Evolutionary conservation across 768 basidiomycete genomes (phyloP), one percentile per base, ranked within the genome.

Genomic region (Leccinum truebloodii): DNA sequence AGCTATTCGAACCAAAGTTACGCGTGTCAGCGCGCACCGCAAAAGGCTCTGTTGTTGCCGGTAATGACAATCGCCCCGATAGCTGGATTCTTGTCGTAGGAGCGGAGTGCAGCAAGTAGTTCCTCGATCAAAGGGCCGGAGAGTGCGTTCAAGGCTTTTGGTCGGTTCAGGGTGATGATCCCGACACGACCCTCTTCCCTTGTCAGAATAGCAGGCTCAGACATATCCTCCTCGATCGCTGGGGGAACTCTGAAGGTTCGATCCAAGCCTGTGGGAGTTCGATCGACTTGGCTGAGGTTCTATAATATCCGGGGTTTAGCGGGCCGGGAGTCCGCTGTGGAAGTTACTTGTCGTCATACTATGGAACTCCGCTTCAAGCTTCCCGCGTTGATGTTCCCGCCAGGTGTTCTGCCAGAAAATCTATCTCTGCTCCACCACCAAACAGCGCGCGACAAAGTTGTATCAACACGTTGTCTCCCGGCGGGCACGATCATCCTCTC

Each of bases 1-100:
- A 13, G 1, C 22, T 34, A 5, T 24, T 16, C 28, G 52, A 57
- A 18, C 4, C 9, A 6, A 20, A n/a, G 6, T 20, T 6, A 5
- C 4, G 24, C 16, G 24, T 22, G 13, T 7, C 4, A 16, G 8
- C 12, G 37, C 66, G 44, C 52, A 67, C 64, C 62, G 34, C 62
- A 64, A 72, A 98, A 98, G 1, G 92, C 94, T 72, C 82, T 89
- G 61, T 89, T 88, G 37, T 86, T 90, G 1, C 96, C 96, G 0
- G 94, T 97, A 59, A 98, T 71, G n/a, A 98, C 92, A 65, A 98
- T 84, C 1, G 92, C 92, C 55, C 92, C 86, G 58, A 95, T 78
- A 2, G 78, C 71, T 24, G 84, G 80, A 72, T 96, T 92, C 20
- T 71, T 76, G 65, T 95, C 90, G 16, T 87, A 85, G 39, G 81